These are phyloP conservation scores for Trametes coccinea DNA, from an alignment of 768 basidiomycete species.

Conservation along the genomic window DNA sequence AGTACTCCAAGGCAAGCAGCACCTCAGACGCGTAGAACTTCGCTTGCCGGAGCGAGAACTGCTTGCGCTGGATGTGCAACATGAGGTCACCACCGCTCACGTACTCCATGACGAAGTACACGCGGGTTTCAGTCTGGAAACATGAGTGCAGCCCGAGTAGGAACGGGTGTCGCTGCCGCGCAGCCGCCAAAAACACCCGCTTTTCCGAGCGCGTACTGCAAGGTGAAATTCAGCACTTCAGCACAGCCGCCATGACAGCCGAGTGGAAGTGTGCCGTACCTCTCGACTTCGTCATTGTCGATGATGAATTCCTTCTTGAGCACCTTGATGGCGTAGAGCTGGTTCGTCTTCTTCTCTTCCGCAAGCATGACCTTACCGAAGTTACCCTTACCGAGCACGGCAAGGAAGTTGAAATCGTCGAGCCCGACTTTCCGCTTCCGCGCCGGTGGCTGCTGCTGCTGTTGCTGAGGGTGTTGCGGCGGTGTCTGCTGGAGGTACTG, in stretches of 20 bases:
- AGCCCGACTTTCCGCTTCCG: slow-evolving; percentile 88
- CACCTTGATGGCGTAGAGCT: slow-evolving; percentile 98
- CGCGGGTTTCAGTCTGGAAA: slow-evolving; percentile 99
- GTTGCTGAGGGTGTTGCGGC: slow-evolving; percentile 29
- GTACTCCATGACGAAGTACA: slow-evolving; percentile 99
- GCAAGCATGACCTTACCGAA: slow-evolving; percentile 99
- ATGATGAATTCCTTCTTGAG: slow-evolving; percentile 99
- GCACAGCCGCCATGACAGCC: background rate
- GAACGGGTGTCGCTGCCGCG: slow-evolving; percentile 96
- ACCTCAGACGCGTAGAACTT: slow-evolving; percentile 99
- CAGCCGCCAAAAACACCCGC: slow-evolving; percentile 96
- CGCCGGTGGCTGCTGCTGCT: slow-evolving; percentile 37
- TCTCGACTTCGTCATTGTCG: slow-evolving; percentile 99
- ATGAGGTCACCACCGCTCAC: slow-evolving; percentile 98
- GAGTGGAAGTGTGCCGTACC: slow-evolving; percentile 48
- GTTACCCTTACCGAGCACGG: slow-evolving; percentile 98
- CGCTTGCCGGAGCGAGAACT: slow-evolving; percentile 97
- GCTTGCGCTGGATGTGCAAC: slow-evolving; percentile 98
- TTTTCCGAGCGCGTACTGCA: slow-evolving; percentile 96
- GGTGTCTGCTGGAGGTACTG: slow-evolving; percentile 32
- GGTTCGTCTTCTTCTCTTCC: slow-evolving; percentile 91
- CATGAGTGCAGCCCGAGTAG: slow-evolving; percentile 95
- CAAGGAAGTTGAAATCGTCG: slow-evolving; percentile 98
- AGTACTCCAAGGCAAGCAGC: slow-evolving; percentile 92
- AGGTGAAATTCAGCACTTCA: background rate